Evolutionary conservation across 2,329 filamentous ascomycete genomes (phyloP).

Genomic region (Verticillium isaacii): DNA sequence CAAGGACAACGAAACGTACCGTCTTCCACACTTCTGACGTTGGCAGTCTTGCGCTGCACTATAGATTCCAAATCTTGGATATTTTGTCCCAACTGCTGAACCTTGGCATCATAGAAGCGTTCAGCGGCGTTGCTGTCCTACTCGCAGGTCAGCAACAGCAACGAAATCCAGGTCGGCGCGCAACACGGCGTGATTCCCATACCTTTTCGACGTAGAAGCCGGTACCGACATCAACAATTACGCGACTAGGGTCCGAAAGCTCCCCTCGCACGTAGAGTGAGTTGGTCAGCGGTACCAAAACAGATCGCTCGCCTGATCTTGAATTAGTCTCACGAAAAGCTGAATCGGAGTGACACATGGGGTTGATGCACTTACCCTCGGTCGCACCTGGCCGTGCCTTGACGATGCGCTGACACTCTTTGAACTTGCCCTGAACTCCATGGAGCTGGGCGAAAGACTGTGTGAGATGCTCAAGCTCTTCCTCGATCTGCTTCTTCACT

Average conservation of each 20-base stretch:
- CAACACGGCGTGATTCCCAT: slow-evolving; percentile 8
- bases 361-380: slow-evolving; percentile 19
- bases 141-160: background rate
- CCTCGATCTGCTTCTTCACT: slow-evolving; percentile 93
- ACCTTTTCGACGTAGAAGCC: slow-evolving; percentile 95
- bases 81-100: slow-evolving; percentile 46
- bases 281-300: slow-evolving; percentile 91
- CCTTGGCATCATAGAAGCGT: slow-evolving; percentile 53
- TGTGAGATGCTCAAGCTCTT: slow-evolving; percentile 92
- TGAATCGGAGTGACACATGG: too few relatives aligned
- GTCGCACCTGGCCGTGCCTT: slow-evolving; percentile 31
- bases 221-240: slow-evolving; percentile 89
- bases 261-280: slow-evolving; percentile 90
- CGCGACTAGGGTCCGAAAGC: slow-evolving; percentile 67
- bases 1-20: slow-evolving; percentile 39
- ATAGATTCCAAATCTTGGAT: slow-evolving; percentile 54
- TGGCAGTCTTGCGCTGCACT: slow-evolving; percentile 70
- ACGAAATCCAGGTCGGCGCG: background rate
- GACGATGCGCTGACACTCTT: slow-evolving; percentile 81
- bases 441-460: slow-evolving; percentile 86
- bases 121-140: slow-evolving; percentile 41
- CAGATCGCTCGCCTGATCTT: slow-evolving; percentile 33
- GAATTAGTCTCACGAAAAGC: background rate
- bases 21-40: slow-evolving; percentile 84
- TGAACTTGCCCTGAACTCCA: slow-evolving; percentile 85